These are phyloP conservation scores for Leptoxyphium fumago DNA, from an alignment of 2,329 filamentous ascomycete genomes.

Conservation along the genomic window DNA sequence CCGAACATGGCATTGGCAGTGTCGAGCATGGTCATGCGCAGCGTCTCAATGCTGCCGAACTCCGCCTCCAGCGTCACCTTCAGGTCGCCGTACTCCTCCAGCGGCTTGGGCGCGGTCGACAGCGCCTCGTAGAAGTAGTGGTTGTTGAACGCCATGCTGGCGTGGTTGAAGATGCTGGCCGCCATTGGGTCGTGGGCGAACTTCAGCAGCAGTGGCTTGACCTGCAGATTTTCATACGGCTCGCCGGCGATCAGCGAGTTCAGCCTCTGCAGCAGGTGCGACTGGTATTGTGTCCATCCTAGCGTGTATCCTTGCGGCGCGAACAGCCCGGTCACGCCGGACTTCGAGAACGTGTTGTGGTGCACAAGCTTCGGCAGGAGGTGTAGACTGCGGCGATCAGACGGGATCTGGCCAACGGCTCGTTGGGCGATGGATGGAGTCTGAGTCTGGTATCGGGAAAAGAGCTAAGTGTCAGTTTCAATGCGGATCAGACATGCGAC, in stretches of 20 bases:
- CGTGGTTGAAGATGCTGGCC: constrained; percentile 84
- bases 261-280: constrained; percentile 56
- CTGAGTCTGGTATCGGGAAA: not conserved
- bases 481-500: not conserved
- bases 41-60: constrained; percentile 72
- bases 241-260: constrained; percentile 60
- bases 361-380: constrained; percentile 35
- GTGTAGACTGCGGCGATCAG: constrained; percentile 21
- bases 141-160: constrained; percentile 92
- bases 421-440: not conserved
- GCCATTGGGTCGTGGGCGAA: constrained; percentile 64
- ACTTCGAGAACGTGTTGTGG: constrained; percentile 27
- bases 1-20: constrained; percentile 89
- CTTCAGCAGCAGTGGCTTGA: constrained; percentile 55
- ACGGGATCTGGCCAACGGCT: not conserved
- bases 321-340: constrained; percentile 57
- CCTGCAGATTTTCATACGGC: constrained; percentile 44
- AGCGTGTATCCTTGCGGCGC: constrained; percentile 54
- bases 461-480: not conserved
- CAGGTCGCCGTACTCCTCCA: constrained; percentile 42
- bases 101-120: constrained; percentile 12
- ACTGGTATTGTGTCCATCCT: constrained; percentile 74
- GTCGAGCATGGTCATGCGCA: constrained; percentile 63
- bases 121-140: constrained; percentile 57
- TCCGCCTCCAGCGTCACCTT: constrained; percentile 46